These are phyloP conservation scores for Mrakia frigida DNA, from an alignment of 768 basidiomycete genomes.

Conservation along the genomic window DNA sequence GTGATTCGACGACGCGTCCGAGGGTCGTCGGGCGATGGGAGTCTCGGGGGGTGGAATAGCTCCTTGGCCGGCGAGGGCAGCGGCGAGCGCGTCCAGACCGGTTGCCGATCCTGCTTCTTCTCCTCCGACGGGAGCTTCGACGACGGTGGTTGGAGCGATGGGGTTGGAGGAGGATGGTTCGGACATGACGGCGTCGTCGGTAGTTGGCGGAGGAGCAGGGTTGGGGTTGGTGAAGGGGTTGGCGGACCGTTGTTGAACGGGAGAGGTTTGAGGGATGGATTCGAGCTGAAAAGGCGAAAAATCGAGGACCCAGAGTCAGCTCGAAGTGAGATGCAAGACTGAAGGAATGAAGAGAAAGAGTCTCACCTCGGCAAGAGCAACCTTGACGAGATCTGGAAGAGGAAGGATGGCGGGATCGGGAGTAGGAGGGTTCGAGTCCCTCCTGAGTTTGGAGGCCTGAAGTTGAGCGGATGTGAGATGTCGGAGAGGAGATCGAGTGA, in stretches of 20 bases:
- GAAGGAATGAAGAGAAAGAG: background rate
- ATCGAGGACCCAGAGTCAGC: background rate
- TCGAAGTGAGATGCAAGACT: background rate
- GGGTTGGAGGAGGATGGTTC: background rate
- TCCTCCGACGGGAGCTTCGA: background rate
- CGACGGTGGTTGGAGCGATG: background rate
- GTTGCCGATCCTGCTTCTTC: background rate
- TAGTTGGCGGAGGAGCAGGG: background rate
- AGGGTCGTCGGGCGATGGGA: background rate
- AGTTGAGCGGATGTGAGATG: background rate
- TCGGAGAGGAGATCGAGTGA: constrained; percentile 8
- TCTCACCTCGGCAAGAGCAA: background rate
- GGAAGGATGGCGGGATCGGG: background rate
- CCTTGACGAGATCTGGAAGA: background rate
- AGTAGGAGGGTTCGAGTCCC: background rate
- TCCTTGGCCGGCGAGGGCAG: background rate
- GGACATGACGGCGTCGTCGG: background rate
- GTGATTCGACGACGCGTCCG: background rate
- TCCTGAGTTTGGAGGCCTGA: background rate
- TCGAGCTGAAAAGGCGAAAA: background rate
- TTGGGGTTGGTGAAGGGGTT: background rate
- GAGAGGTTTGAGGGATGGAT: background rate
- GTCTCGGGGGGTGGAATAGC: background rate
- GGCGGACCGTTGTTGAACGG: background rate
- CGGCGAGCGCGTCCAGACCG: background rate